Conservation (phyloP, 208 protist genomes). For the Lotmaria passim region DNA sequence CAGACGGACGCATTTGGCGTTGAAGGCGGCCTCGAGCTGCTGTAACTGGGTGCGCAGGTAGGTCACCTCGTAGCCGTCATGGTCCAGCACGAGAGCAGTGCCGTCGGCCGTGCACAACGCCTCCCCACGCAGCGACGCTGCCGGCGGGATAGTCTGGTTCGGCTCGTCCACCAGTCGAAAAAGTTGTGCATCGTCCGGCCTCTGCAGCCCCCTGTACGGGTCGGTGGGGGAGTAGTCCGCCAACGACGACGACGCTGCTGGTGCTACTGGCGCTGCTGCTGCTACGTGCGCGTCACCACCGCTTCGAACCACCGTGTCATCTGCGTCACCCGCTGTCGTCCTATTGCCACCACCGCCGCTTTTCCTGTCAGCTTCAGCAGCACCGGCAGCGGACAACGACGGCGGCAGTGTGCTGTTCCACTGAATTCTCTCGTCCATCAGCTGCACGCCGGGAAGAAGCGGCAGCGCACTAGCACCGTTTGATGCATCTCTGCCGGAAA, state of each 20-base stretch:
- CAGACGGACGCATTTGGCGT: slow-evolving; percentile 78
- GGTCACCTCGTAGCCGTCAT: slow-evolving; percentile 77
- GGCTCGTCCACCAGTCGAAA: slow-evolving; percentile 12
- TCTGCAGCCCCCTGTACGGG: background rate
- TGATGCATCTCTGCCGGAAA: background rate
- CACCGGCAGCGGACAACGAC: background rate
- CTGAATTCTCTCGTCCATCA: slow-evolving; percentile 32
- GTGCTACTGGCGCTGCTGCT: slow-evolving; percentile 2
- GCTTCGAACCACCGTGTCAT: background rate
- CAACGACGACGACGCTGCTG: background rate
- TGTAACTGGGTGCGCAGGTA: slow-evolving; percentile 82
- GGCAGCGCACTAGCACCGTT: background rate
- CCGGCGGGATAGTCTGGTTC: background rate
- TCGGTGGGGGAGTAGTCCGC: background rate
- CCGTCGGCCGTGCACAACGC: slow-evolving; percentile 4
- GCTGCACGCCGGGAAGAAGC: background rate
- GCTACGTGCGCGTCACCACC: background rate
- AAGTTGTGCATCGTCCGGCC: background rate
- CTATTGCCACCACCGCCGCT: background rate
- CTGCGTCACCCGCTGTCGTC: background rate
- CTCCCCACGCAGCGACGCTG: background rate
- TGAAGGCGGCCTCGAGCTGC: slow-evolving; percentile 87
- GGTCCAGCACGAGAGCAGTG: slow-evolving; percentile 59
- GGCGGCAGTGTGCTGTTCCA: slow-evolving; percentile 39
- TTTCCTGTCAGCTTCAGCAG: background rate